These are phyloP conservation scores for Phyllostachys edulis DNA, from an alignment of 176 grass and related monocot species.

Conservation along the genomic window DNA sequence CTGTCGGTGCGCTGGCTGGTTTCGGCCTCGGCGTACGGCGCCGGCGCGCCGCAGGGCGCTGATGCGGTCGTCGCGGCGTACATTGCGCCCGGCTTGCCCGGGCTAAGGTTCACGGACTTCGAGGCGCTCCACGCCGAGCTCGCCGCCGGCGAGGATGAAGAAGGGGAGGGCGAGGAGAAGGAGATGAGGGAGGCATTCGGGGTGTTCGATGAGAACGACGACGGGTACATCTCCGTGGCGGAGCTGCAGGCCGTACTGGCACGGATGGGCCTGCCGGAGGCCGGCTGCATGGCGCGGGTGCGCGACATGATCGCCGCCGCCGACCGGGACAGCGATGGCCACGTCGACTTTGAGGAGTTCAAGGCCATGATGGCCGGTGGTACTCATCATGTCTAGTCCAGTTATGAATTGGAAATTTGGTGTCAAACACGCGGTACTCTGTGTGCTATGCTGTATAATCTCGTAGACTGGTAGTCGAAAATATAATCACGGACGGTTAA, in stretches of 20 bases:
- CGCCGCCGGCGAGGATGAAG: background rate
- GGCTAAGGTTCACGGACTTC: slow-evolving; percentile 38
- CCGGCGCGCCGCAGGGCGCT: background rate
- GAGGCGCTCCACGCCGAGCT: slow-evolving; percentile 40
- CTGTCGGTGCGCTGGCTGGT: slow-evolving; percentile 33
- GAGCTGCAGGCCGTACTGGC: slow-evolving; percentile 39
- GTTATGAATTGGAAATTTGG: background rate
- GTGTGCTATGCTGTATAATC: no score
- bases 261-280: slow-evolving; percentile 42
- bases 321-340: slow-evolving; percentile 28
- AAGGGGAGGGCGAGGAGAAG: background rate
- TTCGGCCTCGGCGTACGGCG: background rate
- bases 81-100: slow-evolving; percentile 14
- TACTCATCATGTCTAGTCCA: background rate
- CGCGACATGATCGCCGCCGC: slow-evolving; percentile 42
- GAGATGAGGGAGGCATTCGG: slow-evolving; percentile 13
- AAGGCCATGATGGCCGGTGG: slow-evolving; percentile 39
- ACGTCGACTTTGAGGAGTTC: slow-evolving; percentile 35
- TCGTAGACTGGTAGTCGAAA: no score
- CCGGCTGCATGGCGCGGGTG: slow-evolving; percentile 26
- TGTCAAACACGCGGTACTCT: no score
- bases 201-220: slow-evolving; percentile 45
- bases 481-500: no score
- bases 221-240: slow-evolving; percentile 36
- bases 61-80: slow-evolving; percentile 23